Evolutionary conservation across 192 early-diverging fungal genomes (phyloP), one percentile per base, ranked within the genome.

Genomic region (Backusella morwellensis): DNA sequence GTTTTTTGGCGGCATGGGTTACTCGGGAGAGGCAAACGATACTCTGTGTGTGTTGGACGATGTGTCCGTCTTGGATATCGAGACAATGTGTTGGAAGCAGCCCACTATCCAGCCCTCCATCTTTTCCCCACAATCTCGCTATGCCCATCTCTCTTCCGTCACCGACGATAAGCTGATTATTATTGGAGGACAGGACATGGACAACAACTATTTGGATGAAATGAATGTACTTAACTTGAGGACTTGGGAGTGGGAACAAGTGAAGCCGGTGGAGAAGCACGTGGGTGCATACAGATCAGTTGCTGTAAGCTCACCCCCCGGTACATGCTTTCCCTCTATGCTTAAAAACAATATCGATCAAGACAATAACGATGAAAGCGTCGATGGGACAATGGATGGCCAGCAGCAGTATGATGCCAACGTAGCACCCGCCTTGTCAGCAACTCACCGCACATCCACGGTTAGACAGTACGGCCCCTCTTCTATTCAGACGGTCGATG

Each of bases 1-100:
- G 7, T 86, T 92, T 35, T 95, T 93, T 85, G 93, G 93, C 42
- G 93, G 93, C 7, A 95, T 95, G 93, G 92, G 93, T 6, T 87
- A 90, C 78, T 80, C 91, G 72, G 75, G 81, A 73, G 59, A 77
- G 44, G 72, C 86, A 73, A 34, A 84, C 59, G 90, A 93, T 76
- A 85, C 86, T 42, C 75, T 91, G 35, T 83, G 86, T 70, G 89
- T 93, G 11, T 88, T 93, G 38, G 91, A 91, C 74, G 93, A 95
- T 59, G 78, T 93, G 11, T 85, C 86, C 1, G 86, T 93, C 3
- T 88, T 93, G 40, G 90, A 95, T 77, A 78, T 95, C 47, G 87
- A 89, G 35, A 80, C 86, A 7, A 89, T 92, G 29, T 83, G 84
- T n/a, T 95, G 93, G 93, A 84, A 86, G 35, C 68, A 83, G 52